A percentile compares a stretch with the other conserved stretches of the same genome.
These are phyloP conservation scores for Alternaria viburni DNA, from an alignment of 2,329 filamentous ascomycete genomes.

Conservation along the genomic window DNA sequence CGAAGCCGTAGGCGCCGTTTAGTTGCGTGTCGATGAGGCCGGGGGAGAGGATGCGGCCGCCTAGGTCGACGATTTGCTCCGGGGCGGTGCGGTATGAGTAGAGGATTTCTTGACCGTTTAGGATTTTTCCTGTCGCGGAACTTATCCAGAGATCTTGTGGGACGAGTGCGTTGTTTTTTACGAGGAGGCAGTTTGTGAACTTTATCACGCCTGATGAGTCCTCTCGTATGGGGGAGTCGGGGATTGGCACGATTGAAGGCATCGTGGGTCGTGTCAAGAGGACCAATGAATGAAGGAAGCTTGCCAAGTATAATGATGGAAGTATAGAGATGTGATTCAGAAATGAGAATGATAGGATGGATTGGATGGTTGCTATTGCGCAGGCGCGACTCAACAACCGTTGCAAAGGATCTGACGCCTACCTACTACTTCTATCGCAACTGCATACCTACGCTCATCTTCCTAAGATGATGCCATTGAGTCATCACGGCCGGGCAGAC, in stretches of 20 bases:
- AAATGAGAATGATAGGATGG: constrained; percentile 21
- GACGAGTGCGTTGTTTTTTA: constrained; percentile 71
- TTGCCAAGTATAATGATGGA: not conserved
- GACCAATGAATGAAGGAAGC: constrained; percentile 8
- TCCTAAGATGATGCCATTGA: constrained; percentile 4
- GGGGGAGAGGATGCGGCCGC: constrained; percentile 79
- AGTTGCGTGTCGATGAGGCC: constrained; percentile 91
- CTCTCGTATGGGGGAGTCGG: constrained; percentile 41
- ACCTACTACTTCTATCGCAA: constrained; percentile 30
- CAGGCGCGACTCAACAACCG: constrained; percentile 38
- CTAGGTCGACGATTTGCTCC: constrained; percentile 77
- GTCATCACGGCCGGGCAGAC: constrained; percentile 22
- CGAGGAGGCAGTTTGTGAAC: constrained; percentile 84
- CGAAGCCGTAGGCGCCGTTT: constrained; percentile 91
- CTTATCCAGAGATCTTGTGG: constrained; percentile 88
- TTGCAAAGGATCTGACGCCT: constrained; percentile 17
- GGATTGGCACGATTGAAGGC: constrained; percentile 47
- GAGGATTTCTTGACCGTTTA: constrained; percentile 70
- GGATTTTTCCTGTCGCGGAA: constrained; percentile 78
- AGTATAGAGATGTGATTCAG: constrained; percentile 12
- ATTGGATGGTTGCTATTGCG: constrained; percentile 12
- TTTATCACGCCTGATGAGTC: constrained; percentile 69
- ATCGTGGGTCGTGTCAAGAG: constrained; percentile 31
- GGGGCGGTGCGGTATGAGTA: constrained; percentile 73
- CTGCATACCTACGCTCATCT: constrained; percentile 3